Percentiles rank a stretch among this genome's conserved stretches.
Evolutionary conservation across 192 early-diverging fungal genomes (phyloP).

Genomic region (Mycoemilia scoparia): DNA sequence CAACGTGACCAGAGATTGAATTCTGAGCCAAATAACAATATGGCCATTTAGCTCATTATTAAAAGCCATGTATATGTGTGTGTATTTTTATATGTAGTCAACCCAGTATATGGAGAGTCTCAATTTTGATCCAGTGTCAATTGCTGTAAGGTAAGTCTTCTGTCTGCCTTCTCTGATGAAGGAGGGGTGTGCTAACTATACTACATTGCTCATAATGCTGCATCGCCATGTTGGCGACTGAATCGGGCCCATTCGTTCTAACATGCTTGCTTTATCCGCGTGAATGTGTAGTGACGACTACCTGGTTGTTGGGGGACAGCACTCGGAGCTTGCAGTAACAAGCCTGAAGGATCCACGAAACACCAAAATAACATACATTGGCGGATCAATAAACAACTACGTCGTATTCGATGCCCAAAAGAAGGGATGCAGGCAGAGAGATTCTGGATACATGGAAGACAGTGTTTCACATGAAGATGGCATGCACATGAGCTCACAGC

Average conservation of each 20-base stretch:
- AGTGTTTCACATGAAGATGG: constrained; percentile 38
- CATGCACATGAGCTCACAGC: constrained; percentile 44
- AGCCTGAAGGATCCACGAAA: constrained; percentile 21
- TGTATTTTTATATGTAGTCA: constrained; percentile 19
- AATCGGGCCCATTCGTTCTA: too few relatives aligned
- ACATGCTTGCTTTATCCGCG: too few relatives aligned
- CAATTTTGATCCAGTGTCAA: constrained; percentile 56
- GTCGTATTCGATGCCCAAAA: constrained; percentile 20
- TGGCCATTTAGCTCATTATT: neutral
- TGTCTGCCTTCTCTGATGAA: neutral
- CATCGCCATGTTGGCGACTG: too few relatives aligned
- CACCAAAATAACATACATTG: constrained; percentile 10
- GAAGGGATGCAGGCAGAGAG: constrained; percentile 2
- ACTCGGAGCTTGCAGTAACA: constrained; percentile 59
- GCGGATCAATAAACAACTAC: constrained; percentile 27
- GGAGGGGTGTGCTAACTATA: neutral
- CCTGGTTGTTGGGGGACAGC: constrained; percentile 81
- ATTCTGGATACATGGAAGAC: constrained; percentile 16
- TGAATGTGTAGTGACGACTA: constrained; percentile 61
- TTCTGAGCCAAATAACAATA: neutral
- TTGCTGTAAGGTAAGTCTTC: constrained; percentile 38
- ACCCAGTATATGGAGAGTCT: constrained; percentile 51
- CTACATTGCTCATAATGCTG: too few relatives aligned
- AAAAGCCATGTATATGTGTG: constrained; percentile 3
- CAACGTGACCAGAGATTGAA: too few relatives aligned